Percentiles rank a stretch among this genome's conserved stretches.
These are phyloP conservation scores for Pseudogymnoascus verrucosus DNA, from an alignment of 2,329 filamentous ascomycete genomes.

Conservation along the genomic window DNA sequence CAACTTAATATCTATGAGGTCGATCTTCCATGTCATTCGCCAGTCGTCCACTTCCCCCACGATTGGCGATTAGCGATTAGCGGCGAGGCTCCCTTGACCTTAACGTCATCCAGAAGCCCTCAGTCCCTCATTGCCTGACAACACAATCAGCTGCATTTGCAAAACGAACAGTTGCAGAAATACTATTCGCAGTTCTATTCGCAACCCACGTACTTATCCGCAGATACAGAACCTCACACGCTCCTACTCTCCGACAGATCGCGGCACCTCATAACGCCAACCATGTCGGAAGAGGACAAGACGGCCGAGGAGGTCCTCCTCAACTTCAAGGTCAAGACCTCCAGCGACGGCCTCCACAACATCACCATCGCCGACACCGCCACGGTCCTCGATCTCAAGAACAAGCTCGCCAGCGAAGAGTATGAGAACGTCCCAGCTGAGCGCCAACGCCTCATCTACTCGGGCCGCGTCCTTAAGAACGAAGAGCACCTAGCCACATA, in stretches of 20 bases:
- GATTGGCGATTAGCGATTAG: not conserved
- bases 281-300: conserved; percentile 59
- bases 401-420: conserved; percentile 71
- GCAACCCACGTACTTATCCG: not conserved
- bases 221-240: not conserved
- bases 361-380: conserved; percentile 72
- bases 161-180: not conserved
- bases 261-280: not conserved
- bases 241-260: not conserved
- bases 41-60: not conserved
- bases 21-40: not conserved
- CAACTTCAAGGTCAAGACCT: conserved; percentile 97
- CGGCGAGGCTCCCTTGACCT: not conserved
- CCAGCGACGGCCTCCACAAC: conserved; percentile 76
- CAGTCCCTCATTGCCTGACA: not conserved
- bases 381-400: conserved; percentile 79
- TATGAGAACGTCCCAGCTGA: conserved; percentile 82
- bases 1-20: not conserved
- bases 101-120: not conserved
- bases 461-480: conserved; percentile 93
- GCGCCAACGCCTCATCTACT: conserved; percentile 93
- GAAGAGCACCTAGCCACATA: conserved; percentile 75
- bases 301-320: conserved; percentile 60
- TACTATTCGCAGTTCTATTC: not conserved
- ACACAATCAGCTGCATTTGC: not conserved